Percentiles rank a stretch among this genome's conserved stretches.
Evolutionary conservation across 2,329 filamentous ascomycete genomes (phyloP).

Genomic region (Gliomastix tumulicola): DNA sequence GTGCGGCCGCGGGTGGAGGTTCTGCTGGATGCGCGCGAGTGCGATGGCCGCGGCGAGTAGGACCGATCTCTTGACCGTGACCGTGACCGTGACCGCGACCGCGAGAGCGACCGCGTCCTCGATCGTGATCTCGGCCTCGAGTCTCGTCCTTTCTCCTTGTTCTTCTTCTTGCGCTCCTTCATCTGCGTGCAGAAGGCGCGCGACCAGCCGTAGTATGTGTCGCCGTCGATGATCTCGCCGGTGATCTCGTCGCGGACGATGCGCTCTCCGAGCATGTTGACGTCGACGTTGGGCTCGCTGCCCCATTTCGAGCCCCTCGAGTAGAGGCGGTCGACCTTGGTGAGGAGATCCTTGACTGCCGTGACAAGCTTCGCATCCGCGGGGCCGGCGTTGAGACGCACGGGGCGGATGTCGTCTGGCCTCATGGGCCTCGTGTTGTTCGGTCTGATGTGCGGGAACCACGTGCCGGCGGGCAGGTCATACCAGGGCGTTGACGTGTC

Average conservation of each 20-base stretch:
- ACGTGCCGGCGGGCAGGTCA: conserved; percentile 74
- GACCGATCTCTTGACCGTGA: too few relatives aligned
- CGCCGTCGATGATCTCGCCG: conserved; percentile 55
- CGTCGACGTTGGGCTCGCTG: conserved; percentile 45
- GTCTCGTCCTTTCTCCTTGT: conserved; percentile 19
- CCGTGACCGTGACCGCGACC: conserved; percentile 8
- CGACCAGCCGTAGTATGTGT: conserved; percentile 88
- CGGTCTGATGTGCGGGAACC: conserved; percentile 71
- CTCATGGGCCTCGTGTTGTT: conserved; percentile 71
- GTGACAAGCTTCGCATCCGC: conserved; percentile 59
- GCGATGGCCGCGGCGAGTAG: conserved; percentile 9
- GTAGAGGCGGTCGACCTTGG: conserved; percentile 64
- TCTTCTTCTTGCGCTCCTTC: conserved; percentile 45
- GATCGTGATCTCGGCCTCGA: conserved; percentile 23
- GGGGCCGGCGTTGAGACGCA: conserved; percentile 62
- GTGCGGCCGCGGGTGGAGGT: too few relatives aligned
- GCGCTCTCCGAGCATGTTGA: conserved; percentile 70
- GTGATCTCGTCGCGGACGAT: conserved; percentile 60
- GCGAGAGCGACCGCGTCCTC: conserved; percentile 15
- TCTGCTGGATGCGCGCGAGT: conserved; percentile 11
- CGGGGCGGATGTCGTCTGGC: conserved; percentile 60
- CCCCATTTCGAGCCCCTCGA: conserved; percentile 39
- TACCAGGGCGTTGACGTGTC: conserved; percentile 69
- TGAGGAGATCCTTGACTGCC: conserved; percentile 64
- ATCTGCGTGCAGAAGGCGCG: conserved; percentile 73